Percentiles rank a stretch among this genome's conserved stretches.
These are phyloP conservation scores for Kuraishia molischiana DNA, from an alignment of 805 yeast genomes.

Conservation along the genomic window DNA sequence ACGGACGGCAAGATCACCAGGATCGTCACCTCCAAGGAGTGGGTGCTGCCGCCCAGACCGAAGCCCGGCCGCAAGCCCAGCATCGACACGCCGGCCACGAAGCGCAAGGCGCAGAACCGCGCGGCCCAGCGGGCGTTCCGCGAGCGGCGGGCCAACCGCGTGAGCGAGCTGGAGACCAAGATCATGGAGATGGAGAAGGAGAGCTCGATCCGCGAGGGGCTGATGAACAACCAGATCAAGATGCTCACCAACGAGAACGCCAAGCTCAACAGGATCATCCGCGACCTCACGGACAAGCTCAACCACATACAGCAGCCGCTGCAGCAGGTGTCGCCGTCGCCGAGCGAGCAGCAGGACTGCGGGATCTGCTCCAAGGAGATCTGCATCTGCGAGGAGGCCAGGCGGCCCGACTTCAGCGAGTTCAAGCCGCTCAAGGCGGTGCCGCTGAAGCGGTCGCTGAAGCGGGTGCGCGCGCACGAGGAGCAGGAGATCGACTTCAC, in stretches of 20 bases:
- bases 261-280: conserved; percentile 16
- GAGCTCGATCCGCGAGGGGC: conserved; percentile 49
- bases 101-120: conserved; percentile 83
- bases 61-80: conserved; percentile 42
- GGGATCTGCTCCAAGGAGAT: conserved; percentile 62
- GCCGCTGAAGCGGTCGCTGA: conserved; percentile 36
- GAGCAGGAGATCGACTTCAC: conserved; percentile 49
- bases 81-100: conserved; percentile 70
- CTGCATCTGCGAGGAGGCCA: conserved; percentile 40
- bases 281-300: neutral
- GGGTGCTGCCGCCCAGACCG: conserved; percentile 55
- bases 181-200: conserved; percentile 60
- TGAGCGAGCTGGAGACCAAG: conserved; percentile 67
- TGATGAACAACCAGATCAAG: conserved; percentile 40
- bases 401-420: no score
- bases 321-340: conserved; percentile 34
- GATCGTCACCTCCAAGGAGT: conserved; percentile 48
- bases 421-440: conserved; percentile 63
- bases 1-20: conserved; percentile 23
- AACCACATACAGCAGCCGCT: neutral
- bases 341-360: conserved; percentile 32
- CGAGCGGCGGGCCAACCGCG: conserved; percentile 76
- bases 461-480: conserved; percentile 15
- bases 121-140: conserved; percentile 93
- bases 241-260: conserved; percentile 36